Conservation (phyloP, 192 early-diverging fungal genomes). For the Paraglomus brasilianum region DNA sequence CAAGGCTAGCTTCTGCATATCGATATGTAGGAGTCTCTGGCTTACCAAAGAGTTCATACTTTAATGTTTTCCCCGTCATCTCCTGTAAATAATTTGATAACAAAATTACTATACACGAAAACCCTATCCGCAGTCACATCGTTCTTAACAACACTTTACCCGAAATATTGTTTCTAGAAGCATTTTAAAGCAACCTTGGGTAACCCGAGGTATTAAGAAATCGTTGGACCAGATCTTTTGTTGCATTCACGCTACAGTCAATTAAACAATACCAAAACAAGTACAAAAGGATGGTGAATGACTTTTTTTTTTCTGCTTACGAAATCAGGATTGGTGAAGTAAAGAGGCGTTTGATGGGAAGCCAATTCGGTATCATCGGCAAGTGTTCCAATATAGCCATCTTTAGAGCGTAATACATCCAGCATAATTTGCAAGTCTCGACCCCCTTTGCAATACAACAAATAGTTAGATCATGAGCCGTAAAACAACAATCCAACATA, state of each 20-base stretch:
- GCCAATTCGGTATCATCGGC: slow-evolving; percentile 28
- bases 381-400: slow-evolving; percentile 58
- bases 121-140: neutral
- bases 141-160: slow-evolving; percentile 16
- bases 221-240: slow-evolving; percentile 83
- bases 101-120: slow-evolving; percentile 31
- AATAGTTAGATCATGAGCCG: neutral
- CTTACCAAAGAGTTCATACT: slow-evolving; percentile 80
- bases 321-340: slow-evolving; percentile 71
- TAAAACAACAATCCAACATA: neutral
- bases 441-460: slow-evolving; percentile 52
- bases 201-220: slow-evolving; percentile 72
- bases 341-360: slow-evolving; percentile 68
- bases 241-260: slow-evolving; percentile 29
- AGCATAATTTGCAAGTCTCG: slow-evolving; percentile 78
- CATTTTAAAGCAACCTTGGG: slow-evolving; percentile 78
- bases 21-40: slow-evolving; percentile 74
- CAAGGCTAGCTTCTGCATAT: slow-evolving; percentile 60
- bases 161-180: slow-evolving; percentile 70
- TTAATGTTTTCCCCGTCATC: slow-evolving; percentile 48
- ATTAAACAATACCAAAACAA: neutral
- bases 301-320: slow-evolving; percentile 27
- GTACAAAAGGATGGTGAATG: too few species aligned
- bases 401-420: slow-evolving; percentile 64
- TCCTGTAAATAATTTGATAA: slow-evolving; percentile 22